Evolutionary conservation across 2,329 filamentous ascomycete species (phyloP).

Genomic region (Trichothecium sympodiale): DNA sequence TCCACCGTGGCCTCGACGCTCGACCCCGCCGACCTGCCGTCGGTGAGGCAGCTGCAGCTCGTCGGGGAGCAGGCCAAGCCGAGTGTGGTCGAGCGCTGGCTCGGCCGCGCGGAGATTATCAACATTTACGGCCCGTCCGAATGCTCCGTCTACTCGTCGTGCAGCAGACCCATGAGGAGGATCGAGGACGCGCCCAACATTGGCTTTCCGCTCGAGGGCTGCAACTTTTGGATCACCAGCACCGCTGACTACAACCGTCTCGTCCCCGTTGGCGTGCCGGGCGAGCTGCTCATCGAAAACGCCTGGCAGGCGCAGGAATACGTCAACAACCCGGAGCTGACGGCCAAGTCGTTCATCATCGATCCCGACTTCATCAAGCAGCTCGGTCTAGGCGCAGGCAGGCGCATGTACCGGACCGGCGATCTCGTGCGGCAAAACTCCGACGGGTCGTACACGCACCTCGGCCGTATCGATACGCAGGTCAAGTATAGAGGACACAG

Average conservation of each 20-base stretch:
- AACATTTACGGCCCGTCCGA: too few species aligned
- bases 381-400: slow-evolving; percentile 6
- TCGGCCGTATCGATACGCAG: slow-evolving; percentile 13
- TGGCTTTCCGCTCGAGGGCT: slow-evolving; percentile 1
- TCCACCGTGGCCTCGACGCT: slow-evolving; percentile 11
- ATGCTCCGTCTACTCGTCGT: slow-evolving; percentile 12
- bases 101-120: too few species aligned
- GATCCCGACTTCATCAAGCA: slow-evolving; percentile 24
- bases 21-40: slow-evolving; percentile 9
- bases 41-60: slow-evolving; percentile 6
- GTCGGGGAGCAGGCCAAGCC: slow-evolving; percentile 6
- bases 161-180: slow-evolving; percentile 8
- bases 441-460: slow-evolving; percentile 38
- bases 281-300: slow-evolving; percentile 5
- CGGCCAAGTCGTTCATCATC: slow-evolving; percentile 1
- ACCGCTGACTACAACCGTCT: slow-evolving; percentile 2
- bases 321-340: slow-evolving; percentile 3
- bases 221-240: slow-evolving; percentile 4
- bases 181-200: slow-evolving; percentile 1
- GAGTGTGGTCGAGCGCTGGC: slow-evolving; percentile 1
- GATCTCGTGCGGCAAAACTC: slow-evolving; percentile 40
- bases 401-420: too few species aligned
- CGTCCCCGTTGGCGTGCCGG: slow-evolving; percentile 5
- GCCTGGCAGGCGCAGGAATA: slow-evolving; percentile 26
- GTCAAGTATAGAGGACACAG: neutral